Base-by-base conservation (phyloP, 306 rosid genomes). In the Trichosanthes truncata region DNA sequence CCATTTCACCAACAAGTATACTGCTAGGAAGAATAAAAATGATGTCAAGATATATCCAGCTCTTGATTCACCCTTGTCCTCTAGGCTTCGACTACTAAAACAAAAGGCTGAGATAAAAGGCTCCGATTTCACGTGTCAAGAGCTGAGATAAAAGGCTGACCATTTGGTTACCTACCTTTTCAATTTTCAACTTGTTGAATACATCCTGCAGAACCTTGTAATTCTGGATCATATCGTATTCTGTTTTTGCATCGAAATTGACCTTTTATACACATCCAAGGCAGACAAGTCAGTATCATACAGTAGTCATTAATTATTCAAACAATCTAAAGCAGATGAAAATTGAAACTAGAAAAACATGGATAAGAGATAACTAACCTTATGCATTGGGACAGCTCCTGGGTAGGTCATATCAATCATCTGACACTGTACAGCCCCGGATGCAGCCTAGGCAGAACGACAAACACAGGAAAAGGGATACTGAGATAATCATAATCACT, bases 341-440 rank as follows among this genome's bases (percentile, higher is more conserved):
- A 57, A 29, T 9, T 59, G 41, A 14, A 55, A 77, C 62, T 12
- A 26, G n/a, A 41, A 3, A 41, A 57, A 38, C 25, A 10, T 45
- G 3, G 57, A 60, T 59, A 61, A 20, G 29, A 77, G 15, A 14
- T 56, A 25, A 88, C 96, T 67, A n/a, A 92, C 98, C 93, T 92
- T 94, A 88, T 94, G 97, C 97, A 94, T 94, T 82, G 98, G 98
- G 86, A 94, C 98, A 79, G 83, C 91, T 73, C 97, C 98, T 1
- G 91, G 94, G 85, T 88, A 87, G 7, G 98, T 89, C 89, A 89
- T 89, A 76, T 94, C 97, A 85, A 94, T 89, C 90, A 92, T 89
- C 85, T 94, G 98, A 82, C 98, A 94, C 84, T 94, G 98, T 78
- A 94, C 97, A 78, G 94, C 97, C 74, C 98, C 98, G n/a, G 98